phyloP scores from a whole-genome alignment of 2,329 filamentous ascomycete species.

The Raffaelea ambrosiae region DNA sequence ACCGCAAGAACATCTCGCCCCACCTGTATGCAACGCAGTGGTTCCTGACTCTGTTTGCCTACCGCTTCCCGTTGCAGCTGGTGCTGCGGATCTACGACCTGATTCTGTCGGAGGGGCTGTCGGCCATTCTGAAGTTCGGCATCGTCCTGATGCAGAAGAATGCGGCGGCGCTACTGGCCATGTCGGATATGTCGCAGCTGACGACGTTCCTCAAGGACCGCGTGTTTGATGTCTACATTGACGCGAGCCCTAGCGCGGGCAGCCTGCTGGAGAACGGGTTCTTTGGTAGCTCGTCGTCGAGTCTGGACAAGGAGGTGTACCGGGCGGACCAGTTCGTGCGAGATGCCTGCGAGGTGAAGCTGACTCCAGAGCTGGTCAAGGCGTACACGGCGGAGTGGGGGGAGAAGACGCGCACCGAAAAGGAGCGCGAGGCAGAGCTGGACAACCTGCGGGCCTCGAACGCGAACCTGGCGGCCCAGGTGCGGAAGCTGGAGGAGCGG shows the following conservation, averaged over 20 bases:
- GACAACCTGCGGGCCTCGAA: constrained; percentile 63
- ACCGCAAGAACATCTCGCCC: constrained; percentile 76
- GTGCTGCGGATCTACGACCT: constrained; percentile 95
- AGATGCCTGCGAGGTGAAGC: constrained; percentile 81
- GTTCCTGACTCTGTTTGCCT: constrained; percentile 98
- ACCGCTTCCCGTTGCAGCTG: constrained; percentile 91
- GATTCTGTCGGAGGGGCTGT: constrained; percentile 85
- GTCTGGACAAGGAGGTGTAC: constrained; percentile 90
- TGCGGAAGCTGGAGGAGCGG: constrained; percentile 81
- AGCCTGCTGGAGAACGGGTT: constrained; percentile 94
- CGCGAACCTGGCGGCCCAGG: constrained; percentile 57
- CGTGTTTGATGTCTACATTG: constrained; percentile 94
- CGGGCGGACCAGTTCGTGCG: constrained; percentile 87
- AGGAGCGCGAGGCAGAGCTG: constrained; percentile 74
- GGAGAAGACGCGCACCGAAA: constrained; percentile 75
- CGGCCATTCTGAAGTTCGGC: constrained; percentile 89
- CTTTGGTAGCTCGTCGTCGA: constrained; percentile 86
- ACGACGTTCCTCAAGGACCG: constrained; percentile 90
- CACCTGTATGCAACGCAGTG: constrained; percentile 97
- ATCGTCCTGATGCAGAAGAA: constrained; percentile 97
- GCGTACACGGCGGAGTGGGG: constrained; percentile 84
- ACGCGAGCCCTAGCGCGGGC: constrained; percentile 83
- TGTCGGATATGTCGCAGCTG: constrained; percentile 85
- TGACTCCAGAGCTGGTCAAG: constrained; percentile 75
- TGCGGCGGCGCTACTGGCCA: constrained; percentile 62